Percentiles rank a stretch among this genome's conserved stretches.
These are phyloP conservation scores for Cinnamomum chago DNA, from an alignment of 164 flowering plant genomes.

Conservation along the genomic window DNA sequence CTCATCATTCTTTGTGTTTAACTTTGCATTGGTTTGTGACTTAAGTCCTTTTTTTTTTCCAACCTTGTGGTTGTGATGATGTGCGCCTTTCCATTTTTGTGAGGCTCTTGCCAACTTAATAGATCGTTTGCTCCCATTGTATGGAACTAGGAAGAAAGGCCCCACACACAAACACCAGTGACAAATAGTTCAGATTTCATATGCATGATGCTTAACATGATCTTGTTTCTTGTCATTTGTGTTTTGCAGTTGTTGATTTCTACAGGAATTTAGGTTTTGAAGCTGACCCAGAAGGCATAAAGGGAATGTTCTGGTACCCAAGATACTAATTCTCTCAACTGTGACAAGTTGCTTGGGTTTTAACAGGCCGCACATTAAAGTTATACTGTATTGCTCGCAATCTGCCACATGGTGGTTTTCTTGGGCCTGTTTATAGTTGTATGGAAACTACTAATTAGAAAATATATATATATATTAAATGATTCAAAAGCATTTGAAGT, in stretches of 20 bases:
- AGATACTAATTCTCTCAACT: slow-evolving; percentile 26
- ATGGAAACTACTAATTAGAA: too few species aligned
- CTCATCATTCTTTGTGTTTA: not conserved
- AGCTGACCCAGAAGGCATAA: slow-evolving; percentile 96
- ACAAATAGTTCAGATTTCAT: too few species aligned
- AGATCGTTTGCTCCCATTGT: not conserved
- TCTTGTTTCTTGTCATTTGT: not conserved
- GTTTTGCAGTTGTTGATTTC: slow-evolving; percentile 86
- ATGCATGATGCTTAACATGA: not conserved
- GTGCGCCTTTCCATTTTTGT: not conserved
- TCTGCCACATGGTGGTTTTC: not conserved
- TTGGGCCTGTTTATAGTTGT: too few species aligned
- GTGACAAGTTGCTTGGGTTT: not conserved
- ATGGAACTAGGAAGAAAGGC: not conserved
- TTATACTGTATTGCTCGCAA: slow-evolving; percentile 1
- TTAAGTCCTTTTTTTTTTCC: not conserved
- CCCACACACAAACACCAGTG: not conserved
- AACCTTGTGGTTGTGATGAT: too few species aligned
- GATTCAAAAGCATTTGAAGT: too few species aligned
- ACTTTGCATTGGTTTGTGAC: not conserved
- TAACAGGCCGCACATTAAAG: not conserved
- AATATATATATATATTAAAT: too few species aligned
- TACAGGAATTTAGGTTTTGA: slow-evolving; percentile 82
- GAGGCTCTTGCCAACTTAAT: not conserved
- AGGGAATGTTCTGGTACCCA: slow-evolving; percentile 98